Percentiles rank a stretch among this genome's conserved stretches.
Conservation (phyloP, 1,139 yeast genomes). For the Geotrichum fermentans region DNA sequence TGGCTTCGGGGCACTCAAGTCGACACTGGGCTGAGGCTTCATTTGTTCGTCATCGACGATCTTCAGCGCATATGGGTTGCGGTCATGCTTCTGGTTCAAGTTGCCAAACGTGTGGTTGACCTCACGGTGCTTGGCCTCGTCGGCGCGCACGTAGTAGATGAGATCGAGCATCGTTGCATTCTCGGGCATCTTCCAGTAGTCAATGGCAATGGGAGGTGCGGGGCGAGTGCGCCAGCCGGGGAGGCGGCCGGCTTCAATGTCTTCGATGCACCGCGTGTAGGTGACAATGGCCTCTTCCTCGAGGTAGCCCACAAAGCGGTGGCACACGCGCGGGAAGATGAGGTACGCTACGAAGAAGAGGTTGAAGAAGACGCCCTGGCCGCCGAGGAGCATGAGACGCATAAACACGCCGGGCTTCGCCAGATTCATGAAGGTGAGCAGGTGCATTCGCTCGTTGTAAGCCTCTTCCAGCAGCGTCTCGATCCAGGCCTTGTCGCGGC, state of each 20-base stretch:
- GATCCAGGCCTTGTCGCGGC: slow-evolving; percentile 71
- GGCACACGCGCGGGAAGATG: slow-evolving; percentile 60
- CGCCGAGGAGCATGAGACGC: slow-evolving; percentile 51
- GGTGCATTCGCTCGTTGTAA: slow-evolving; percentile 74
- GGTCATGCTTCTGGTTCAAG: slow-evolving; percentile 47
- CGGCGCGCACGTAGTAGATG: slow-evolving; percentile 54
- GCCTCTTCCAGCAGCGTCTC: slow-evolving; percentile 73
- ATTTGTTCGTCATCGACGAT: slow-evolving; percentile 32
- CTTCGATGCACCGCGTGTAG: slow-evolving; percentile 57
- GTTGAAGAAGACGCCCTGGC: slow-evolving; percentile 71
- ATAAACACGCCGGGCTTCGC: slow-evolving; percentile 63
- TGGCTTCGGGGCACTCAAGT: slow-evolving; percentile 39
- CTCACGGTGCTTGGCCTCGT: slow-evolving; percentile 72
- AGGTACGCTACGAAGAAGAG: slow-evolving; percentile 59
- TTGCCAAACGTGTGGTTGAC: slow-evolving; percentile 75
- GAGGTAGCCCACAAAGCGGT: slow-evolving; percentile 70
- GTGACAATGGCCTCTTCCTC: slow-evolving; percentile 78
- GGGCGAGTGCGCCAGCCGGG: slow-evolving; percentile 43
- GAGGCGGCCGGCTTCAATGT: slow-evolving; percentile 49
- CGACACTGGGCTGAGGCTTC: slow-evolving; percentile 54
- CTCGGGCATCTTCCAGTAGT: slow-evolving; percentile 54
- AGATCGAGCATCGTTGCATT: slow-evolving; percentile 57
- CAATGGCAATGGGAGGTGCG: slow-evolving; percentile 49
- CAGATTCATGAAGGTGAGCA: slow-evolving; percentile 61
- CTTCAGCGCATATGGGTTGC: slow-evolving; percentile 63